phyloP scores from a whole-genome alignment of 2,329 filamentous ascomycete species.

The Monilinia laxa region DNA sequence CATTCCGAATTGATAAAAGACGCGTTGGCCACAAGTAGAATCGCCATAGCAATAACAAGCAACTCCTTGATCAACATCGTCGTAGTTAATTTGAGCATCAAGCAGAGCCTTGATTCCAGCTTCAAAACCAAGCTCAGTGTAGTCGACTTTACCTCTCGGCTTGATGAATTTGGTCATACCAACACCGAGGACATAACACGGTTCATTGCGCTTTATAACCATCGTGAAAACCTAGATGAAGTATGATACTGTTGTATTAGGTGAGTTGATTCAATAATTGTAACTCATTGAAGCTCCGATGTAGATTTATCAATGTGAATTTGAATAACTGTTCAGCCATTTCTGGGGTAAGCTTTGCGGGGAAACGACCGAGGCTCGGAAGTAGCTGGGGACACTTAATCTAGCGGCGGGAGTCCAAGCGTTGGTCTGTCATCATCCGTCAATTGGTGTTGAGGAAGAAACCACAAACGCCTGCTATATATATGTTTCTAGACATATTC shows the following conservation, averaged over 20 bases:
- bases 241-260: background rate
- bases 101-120: constrained; percentile 60
- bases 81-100: constrained; percentile 89
- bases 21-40: constrained; percentile 89
- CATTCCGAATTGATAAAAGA: constrained; percentile 99
- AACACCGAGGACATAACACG: constrained; percentile 87
- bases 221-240: constrained; percentile 19
- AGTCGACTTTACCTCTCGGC: constrained; percentile 89
- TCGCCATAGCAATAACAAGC: constrained; percentile 99
- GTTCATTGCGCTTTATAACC: constrained; percentile 39
- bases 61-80: constrained; percentile 90
- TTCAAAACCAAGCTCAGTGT: constrained; percentile 91
- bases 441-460: too few relatives aligned
- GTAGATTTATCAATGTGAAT: background rate
- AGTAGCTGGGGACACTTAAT: background rate
- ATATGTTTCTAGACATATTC: too few relatives aligned
- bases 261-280: too few relatives aligned
- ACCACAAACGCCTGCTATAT: too few relatives aligned
- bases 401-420: background rate
- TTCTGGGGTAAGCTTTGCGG: constrained; percentile 13
- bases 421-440: background rate
- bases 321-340: background rate
- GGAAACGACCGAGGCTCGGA: constrained; percentile 13
- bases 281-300: background rate
- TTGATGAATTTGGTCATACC: constrained; percentile 99